Conservation (phyloP, 2,329 filamentous ascomycete genomes). For the Didymella pomorum region DNA sequence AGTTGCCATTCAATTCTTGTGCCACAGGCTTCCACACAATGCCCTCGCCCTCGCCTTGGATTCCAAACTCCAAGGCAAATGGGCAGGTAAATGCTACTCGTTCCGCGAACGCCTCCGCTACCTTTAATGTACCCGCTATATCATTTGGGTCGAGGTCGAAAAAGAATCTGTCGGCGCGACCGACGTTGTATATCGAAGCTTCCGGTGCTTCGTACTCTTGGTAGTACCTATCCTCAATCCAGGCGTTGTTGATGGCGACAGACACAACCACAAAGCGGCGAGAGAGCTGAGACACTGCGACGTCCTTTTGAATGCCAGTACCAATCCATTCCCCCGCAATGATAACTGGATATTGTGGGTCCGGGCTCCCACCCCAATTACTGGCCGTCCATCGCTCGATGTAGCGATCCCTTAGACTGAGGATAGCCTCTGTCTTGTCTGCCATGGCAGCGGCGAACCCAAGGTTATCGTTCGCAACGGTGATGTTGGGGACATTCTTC, state of each 20-base stretch:
- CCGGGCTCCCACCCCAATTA: slow-evolving; percentile 20
- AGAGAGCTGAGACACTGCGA: slow-evolving; percentile 35
- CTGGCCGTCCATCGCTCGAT: slow-evolving; percentile 30
- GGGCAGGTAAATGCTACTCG: not conserved
- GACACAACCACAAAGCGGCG: slow-evolving; percentile 19
- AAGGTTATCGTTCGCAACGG: slow-evolving; percentile 30
- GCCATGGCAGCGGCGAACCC: slow-evolving; percentile 38
- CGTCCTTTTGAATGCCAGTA: slow-evolving; percentile 38
- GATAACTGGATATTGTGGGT: slow-evolving; percentile 24
- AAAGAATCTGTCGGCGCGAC: not conserved
- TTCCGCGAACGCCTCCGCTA: not conserved
- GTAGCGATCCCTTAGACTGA: slow-evolving; percentile 31
- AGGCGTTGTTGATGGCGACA: not conserved
- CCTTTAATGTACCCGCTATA: not conserved
- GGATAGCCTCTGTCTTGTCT: slow-evolving; percentile 19
- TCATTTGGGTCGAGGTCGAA: not conserved
- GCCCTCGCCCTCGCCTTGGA: not conserved
- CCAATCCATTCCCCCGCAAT: slow-evolving; percentile 47
- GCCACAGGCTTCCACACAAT: not conserved
- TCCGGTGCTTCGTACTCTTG: not conserved
- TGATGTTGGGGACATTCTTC: slow-evolving; percentile 32
- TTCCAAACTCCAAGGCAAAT: not conserved
- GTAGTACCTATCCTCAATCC: not conserved
- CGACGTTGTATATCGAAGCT: not conserved
- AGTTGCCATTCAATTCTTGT: not conserved